Percentiles rank a stretch among this genome's conserved stretches.
These are phyloP conservation scores for Chimonanthus salicifolius DNA, from an alignment of 164 flowering plant genomes.

Conservation along the genomic window DNA sequence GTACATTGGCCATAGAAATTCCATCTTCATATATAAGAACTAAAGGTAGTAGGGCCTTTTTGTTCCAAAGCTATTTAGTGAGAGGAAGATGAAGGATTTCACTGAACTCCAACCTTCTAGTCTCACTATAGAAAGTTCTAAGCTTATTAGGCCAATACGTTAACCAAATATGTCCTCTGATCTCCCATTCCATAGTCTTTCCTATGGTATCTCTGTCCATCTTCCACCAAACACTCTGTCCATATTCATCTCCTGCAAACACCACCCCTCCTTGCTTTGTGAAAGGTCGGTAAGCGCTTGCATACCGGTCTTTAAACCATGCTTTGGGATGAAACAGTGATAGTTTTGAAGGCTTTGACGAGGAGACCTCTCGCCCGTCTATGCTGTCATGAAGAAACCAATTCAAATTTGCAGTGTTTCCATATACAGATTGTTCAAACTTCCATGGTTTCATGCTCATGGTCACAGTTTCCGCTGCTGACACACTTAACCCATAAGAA, in stretches of 20 bases:
- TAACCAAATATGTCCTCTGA: constrained; percentile 68
- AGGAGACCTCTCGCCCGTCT: constrained; percentile 72
- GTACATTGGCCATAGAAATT: neutral
- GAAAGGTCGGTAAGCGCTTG: constrained; percentile 69
- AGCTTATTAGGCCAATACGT: constrained; percentile 90
- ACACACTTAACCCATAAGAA: constrained; percentile 40
- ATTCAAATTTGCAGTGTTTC: constrained; percentile 50
- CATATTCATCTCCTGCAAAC: constrained; percentile 88
- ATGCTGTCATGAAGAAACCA: constrained; percentile 80
- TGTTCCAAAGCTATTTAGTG: constrained; percentile 15
- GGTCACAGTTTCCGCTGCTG: constrained; percentile 54
- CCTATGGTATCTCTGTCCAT: constrained; percentile 55
- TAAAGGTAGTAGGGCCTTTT: neutral
- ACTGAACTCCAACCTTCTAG: constrained; percentile 64
- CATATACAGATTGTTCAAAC: constrained; percentile 75
- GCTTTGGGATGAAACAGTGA: constrained; percentile 59
- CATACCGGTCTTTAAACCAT: constrained; percentile 78
- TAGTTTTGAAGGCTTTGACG: constrained; percentile 62
- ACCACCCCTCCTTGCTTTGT: constrained; percentile 85
- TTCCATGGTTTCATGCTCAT: constrained; percentile 81
- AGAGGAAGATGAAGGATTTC: constrained; percentile 50
- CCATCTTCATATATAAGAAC: neutral
- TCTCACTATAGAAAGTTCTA: constrained; percentile 56
- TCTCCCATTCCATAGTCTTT: constrained; percentile 75
- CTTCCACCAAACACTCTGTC: constrained; percentile 74